Evolutionary conservation across 345 rosid species (phyloP).

Genomic region (rapeseed (Brassica napus)): Da-Ae NC_063446.1:14133001-14133500

Average conservation of each 20-base stretch:
- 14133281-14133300: constrained; percentile 26
- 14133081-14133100: background rate
- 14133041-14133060: constrained; percentile 47
- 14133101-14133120: background rate
- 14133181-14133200: constrained; percentile 4
- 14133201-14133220: background rate
- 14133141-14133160: constrained; percentile 31
- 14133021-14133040: constrained; percentile 66
- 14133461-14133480: background rate
- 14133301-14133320: constrained; percentile 40
- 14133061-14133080: background rate
- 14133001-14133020: constrained; percentile 70
- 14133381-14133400: background rate
- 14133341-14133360: background rate
- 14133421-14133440: no score
- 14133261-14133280: constrained; percentile 40
- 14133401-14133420: background rate
- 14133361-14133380: background rate
- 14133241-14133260: constrained; percentile 17
- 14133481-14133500: background rate
- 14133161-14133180: constrained; percentile 29
- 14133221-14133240: background rate
- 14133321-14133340: constrained; percentile 40
- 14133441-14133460: no score
- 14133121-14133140: constrained; percentile 17